Evolutionary conservation across 139 green algal genomes (phyloP), one percentile per base, ranked within the genome.

Genomic region (Micractinium conductrix): DNA sequence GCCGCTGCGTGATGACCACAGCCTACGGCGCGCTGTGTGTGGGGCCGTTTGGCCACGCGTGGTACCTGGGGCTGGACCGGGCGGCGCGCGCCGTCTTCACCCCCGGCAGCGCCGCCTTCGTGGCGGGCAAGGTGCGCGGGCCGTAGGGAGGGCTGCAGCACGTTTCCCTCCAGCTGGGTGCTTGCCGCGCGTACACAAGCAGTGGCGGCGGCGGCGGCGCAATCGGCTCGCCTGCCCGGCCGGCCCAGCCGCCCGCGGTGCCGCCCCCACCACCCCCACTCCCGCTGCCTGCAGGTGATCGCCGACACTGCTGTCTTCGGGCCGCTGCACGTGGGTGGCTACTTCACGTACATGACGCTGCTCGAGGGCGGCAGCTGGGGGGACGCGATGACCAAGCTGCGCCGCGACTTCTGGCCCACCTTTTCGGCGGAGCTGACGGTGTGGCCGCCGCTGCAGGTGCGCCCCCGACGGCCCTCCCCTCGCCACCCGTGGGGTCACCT

Each of bases 401-500:
- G 62, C 33, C 40, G 17, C 17, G 87, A 90, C 71, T 90, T 90
- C 40, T 53, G 80, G 60, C 83, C 87, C 50, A 86, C 87, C n/a
- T 83, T 88, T 50, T 45, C 26, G 1, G 87, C 82, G 8, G 87
- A 90, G 62, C 30, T 86, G 30, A 9, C 44, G 22, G 43, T 90
- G 17, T 90, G 87, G 87, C 87, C 87, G 33, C 33, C 60, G 7
- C 30, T 90, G 45, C 78, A 83, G 78, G 78, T 83, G 55, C 5
- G 74, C 1, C 35, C 35, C n/a, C 21, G 44, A 1, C 9, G 19
- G 2, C 30, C 7, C 44, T n/a, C 9, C 30, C 24, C 43, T 79
- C 44, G 10, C n/a, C n/a, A n/a, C n/a, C n/a, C n/a, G n/a, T n/a
- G n/a, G n/a, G n/a, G n/a, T n/a, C n/a, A n/a, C n/a, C n/a, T n/a